Evolutionary conservation across 352 stramenopile genomes (phyloP).

Genomic region (Thraustotheca clavata): DNA sequence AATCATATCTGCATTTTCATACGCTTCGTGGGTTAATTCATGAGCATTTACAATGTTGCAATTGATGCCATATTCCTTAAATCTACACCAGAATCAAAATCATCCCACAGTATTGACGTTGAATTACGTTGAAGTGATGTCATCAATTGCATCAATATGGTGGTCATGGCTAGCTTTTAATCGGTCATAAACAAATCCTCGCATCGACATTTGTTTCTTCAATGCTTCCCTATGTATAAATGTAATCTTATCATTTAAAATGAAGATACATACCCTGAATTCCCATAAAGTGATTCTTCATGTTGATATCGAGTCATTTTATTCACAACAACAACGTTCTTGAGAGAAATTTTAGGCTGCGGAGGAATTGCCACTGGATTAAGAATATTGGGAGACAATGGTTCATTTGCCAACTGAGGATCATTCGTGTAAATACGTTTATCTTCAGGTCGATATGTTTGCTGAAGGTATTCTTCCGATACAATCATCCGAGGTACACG

Average conservation of each 20-base stretch:
- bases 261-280: conserved; percentile 45
- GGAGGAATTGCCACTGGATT: conserved; percentile 2
- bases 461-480: conserved; percentile 81
- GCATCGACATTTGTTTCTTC: conserved; percentile 87
- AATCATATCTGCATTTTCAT: conserved; percentile 76
- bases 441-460: conserved; percentile 52
- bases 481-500: conserved; percentile 83
- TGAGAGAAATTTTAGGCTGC: conserved; percentile 47
- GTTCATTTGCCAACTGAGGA: not conserved
- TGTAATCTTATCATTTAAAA: not conserved
- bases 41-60: conserved; percentile 70
- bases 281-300: conserved; percentile 70
- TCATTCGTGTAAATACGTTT: conserved; percentile 1
- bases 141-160: conserved; percentile 74
- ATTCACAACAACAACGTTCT: conserved; percentile 81
- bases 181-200: conserved; percentile 79
- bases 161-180: conserved; percentile 82
- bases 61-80: conserved; percentile 58
- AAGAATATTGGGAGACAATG: conserved; percentile 9
- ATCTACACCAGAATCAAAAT: conserved; percentile 5
- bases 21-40: conserved; percentile 65
- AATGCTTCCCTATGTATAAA: conserved; percentile 49
- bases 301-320: conserved; percentile 85
- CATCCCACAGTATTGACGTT: not conserved
- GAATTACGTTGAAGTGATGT: conserved; percentile 59